phyloP scores from a whole-genome alignment of 2,329 filamentous ascomycete species.

The Fusarium sp. region DNA sequence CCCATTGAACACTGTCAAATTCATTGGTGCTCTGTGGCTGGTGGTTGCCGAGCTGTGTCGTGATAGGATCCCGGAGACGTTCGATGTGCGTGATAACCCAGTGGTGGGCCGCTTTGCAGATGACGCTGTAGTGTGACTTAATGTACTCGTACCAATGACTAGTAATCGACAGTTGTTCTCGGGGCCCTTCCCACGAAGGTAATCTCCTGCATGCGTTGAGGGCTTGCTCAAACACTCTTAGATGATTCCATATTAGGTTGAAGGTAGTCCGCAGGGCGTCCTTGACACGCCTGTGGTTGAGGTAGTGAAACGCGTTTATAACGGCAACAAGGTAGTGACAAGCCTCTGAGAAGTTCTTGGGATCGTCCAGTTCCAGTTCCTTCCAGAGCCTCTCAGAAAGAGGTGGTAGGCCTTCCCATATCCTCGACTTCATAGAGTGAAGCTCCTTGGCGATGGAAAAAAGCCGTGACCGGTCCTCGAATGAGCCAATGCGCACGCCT shows the following conservation, averaged over 20 bases:
- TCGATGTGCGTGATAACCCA: constrained; percentile 48
- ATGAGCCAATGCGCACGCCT: constrained; percentile 37
- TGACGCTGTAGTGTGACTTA: constrained; percentile 38
- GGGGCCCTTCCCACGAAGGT: neutral
- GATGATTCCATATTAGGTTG: constrained; percentile 47
- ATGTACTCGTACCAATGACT: constrained; percentile 49
- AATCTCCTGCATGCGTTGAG: constrained; percentile 39
- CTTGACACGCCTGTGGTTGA: constrained; percentile 43
- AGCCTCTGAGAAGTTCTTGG: constrained; percentile 42
- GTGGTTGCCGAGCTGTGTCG: constrained; percentile 18
- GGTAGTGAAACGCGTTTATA: constrained; percentile 48
- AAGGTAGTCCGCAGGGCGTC: constrained; percentile 43
- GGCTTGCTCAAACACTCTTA: constrained; percentile 45
- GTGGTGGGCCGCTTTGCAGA: constrained; percentile 40
- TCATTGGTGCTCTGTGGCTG: neutral
- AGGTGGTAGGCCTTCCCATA: constrained; percentile 50
- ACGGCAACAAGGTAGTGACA: constrained; percentile 43
- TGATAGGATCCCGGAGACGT: constrained; percentile 36
- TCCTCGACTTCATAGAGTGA: constrained; percentile 49
- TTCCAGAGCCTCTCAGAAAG: constrained; percentile 49
- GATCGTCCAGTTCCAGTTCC: constrained; percentile 42
- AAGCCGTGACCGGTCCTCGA: constrained; percentile 36
- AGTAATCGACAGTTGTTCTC: constrained; percentile 35
- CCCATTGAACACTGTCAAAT: constrained; percentile 26
- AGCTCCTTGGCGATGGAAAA: constrained; percentile 47